phyloP scores from a whole-genome alignment of 495 filamentous ascomycete species.

The Sordaria brevicollis region DNA sequence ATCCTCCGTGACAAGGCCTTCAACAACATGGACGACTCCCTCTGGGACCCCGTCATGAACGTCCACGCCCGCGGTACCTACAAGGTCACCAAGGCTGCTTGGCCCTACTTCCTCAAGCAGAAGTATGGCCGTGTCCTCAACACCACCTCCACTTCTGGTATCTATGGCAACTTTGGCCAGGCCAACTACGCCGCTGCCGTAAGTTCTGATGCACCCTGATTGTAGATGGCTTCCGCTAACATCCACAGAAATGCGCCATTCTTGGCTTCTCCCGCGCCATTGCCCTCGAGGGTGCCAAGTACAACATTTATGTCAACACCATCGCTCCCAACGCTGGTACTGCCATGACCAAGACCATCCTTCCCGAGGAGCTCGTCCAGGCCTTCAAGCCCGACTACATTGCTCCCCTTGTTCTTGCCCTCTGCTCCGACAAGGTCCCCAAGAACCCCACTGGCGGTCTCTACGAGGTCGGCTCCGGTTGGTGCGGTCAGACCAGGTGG shows the following conservation, averaged over 20 bases:
- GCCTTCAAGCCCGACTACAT: conserved; percentile 99
- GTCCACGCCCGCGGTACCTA: conserved; percentile 94
- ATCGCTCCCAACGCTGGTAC: conserved; percentile 97
- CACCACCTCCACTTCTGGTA: conserved; percentile 91
- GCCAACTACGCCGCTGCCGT: conserved; percentile 93
- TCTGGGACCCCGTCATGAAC: conserved; percentile 86
- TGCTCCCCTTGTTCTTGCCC: conserved; percentile 79
- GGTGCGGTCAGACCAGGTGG: conserved; percentile 88
- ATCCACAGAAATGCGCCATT: conserved; percentile 70
- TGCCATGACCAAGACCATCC: conserved; percentile 87
- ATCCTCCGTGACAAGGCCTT: conserved; percentile 98
- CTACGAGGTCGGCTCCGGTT: conserved; percentile 95
- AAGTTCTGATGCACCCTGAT: conserved; percentile 20
- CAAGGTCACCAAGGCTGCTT: conserved; percentile 94
- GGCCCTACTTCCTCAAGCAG: conserved; percentile 97
- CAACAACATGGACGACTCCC: conserved; percentile 89
- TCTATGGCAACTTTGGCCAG: conserved; percentile 98
- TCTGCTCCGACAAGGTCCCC: conserved; percentile 82
- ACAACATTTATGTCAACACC: conserved; percentile 98
- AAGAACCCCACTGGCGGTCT: conserved; percentile 76
- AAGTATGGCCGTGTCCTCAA: conserved; percentile 97
- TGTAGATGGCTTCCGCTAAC: conserved; percentile 15
- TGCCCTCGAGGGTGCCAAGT: conserved; percentile 87
- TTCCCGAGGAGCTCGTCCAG: conserved; percentile 96
- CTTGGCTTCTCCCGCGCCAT: conserved; percentile 89